Conservation (phyloP, 2,329 filamentous ascomycete genomes). For the Colletotrichum lentis region DNA sequence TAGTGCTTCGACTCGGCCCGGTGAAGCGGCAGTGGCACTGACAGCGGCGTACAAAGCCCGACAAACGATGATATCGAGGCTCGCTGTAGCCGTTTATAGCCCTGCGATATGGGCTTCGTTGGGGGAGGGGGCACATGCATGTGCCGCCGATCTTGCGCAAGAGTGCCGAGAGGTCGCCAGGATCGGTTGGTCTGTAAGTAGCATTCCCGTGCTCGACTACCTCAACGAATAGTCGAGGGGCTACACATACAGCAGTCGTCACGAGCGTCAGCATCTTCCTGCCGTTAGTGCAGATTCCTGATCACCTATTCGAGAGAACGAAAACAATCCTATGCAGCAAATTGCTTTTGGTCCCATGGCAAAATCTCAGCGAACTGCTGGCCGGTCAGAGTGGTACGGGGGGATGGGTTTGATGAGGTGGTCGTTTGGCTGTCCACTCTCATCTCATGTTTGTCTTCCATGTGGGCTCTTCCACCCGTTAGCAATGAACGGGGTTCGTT, state of each 20-base stretch:
- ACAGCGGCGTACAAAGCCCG: not conserved
- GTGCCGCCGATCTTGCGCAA: constrained; percentile 19
- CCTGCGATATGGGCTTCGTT: not conserved
- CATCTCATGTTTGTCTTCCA: constrained; percentile 16
- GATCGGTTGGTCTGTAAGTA: constrained; percentile 4
- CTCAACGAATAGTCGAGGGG: constrained; percentile 14
- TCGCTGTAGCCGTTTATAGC: not conserved
- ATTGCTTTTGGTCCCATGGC: not conserved
- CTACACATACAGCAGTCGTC: not conserved
- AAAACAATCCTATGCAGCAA: not conserved
- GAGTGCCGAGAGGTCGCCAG: not conserved
- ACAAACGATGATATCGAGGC: not conserved
- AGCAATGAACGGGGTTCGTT: not conserved
- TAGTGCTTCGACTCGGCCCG: not conserved
- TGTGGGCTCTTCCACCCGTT: constrained; percentile 19
- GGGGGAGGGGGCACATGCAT: constrained; percentile 4
- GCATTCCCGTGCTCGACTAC: constrained; percentile 3
- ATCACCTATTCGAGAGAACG: constrained; percentile 11
- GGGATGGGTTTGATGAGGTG: constrained; percentile 24
- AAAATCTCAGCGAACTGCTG: not conserved
- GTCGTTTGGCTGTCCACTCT: constrained; percentile 20
- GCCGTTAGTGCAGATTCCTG: not conserved
- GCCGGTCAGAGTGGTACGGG: no score
- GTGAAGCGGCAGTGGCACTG: not conserved
- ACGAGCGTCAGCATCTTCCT: constrained; percentile 28